These are phyloP conservation scores for Diversispora epigaea DNA, from an alignment of 192 early-diverging fungal genomes.

Conservation along the genomic window DNA sequence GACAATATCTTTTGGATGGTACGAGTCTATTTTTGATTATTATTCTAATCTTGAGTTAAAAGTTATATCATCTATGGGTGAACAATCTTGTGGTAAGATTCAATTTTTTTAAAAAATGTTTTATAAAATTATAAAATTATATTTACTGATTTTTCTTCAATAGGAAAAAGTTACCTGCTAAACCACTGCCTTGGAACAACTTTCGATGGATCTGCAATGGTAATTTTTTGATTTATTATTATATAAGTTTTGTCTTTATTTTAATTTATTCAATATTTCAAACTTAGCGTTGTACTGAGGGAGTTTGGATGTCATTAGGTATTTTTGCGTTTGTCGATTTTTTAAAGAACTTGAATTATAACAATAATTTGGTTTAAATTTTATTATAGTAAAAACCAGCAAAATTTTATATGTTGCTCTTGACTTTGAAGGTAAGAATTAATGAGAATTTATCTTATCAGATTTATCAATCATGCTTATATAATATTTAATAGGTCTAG, in stretches of 20 bases:
- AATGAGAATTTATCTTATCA: no score
- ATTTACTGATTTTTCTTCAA: no score
- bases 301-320: slow-evolving; percentile 32
- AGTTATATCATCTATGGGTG: slow-evolving; percentile 33
- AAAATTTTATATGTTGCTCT: slow-evolving; percentile 29
- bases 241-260: neutral
- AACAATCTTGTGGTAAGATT: slow-evolving; percentile 31
- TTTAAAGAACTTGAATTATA: neutral
- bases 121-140: no score
- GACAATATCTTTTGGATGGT: slow-evolving; percentile 25
- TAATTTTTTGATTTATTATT: neutral
- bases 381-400: neutral
- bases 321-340: neutral
- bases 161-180: neutral
- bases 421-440: slow-evolving; percentile 26
- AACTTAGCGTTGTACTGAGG: slow-evolving; percentile 35
- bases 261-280: neutral
- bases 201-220: slow-evolving; percentile 32
- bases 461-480: no score
- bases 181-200: slow-evolving; percentile 28
- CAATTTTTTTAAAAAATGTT: no score
- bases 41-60: slow-evolving; percentile 20
- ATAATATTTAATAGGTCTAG: no score
- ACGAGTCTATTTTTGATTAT: slow-evolving; percentile 28
- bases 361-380: neutral